Base-by-base conservation (phyloP, 257 asterid genomes). In the Mitragyna speciosa region DNA sequence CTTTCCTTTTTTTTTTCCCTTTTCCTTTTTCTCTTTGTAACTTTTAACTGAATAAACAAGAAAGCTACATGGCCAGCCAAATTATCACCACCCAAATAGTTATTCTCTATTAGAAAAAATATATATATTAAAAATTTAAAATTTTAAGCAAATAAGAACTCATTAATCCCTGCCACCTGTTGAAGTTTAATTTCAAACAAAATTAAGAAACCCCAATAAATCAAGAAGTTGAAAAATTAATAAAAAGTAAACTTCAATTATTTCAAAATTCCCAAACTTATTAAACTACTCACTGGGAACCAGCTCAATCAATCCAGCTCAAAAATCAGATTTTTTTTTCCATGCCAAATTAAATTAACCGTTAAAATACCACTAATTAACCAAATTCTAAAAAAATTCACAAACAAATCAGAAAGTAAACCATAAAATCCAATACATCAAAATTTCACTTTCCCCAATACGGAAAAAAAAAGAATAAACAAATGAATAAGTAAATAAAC, bases 271-370 rank as follows among this genome's bases (percentile, higher is more conserved):
- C 10, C 56, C 7, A 24, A 41, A 30, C 43, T 22, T 28, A 75
- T 3, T 2, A 64, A 12, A 75, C 26, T 43, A 22, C 7, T 45
- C 45, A 70, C n/a, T n/a, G n/a, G n/a, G n/a, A n/a, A n/a, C 54
- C 33, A 12, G 67, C 24, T 73, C 22, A 73, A 52, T 0, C 65
- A 68, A 58, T 67, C 70, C 72, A 41, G 66, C 79, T 61, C 59
- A 61, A 65, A 76, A 61, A 43, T 7, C 41, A 61, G 0, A 19
- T 14, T 45, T 47, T 49, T 45, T 47, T 49, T 45, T 2, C 6
- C 2, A 45, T 43, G 7, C 1, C 11, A 45, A 45, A 45, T 8
- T 45, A 45, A 45, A 36, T 36, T 36, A 36, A 36, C 41, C 41
- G 4, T 36, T 36, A 36, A 36, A 36, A 36, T 36, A 36, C 4